Evolutionary conservation across 495 filamentous ascomycete species (phyloP), one percentile per base, ranked within the genome.

Genomic region (Aspergillus cristatus): DNA sequence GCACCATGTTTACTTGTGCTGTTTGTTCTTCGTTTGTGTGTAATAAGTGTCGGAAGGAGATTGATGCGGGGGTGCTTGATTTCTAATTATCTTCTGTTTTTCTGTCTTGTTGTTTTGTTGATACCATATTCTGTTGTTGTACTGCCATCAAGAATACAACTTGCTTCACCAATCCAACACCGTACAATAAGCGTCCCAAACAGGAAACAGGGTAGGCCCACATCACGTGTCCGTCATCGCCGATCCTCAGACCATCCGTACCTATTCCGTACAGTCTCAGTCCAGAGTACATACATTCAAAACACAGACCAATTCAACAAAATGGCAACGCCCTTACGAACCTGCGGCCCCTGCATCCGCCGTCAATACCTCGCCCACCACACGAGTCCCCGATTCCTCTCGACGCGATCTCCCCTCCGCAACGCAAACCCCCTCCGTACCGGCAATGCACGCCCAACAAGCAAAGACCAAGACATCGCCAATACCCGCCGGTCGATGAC

Each of bases 381-480:
- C 14, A 30, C 45, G 11, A 35, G 18, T 32, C 18, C 40, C 38
- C 53, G 54, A 1, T 41, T 52, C 37, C 25, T 65, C 35, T 58
- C 59, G 26, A 57, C 54, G 7, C 50, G 46, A 16, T 57, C 60
- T 43, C 54, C 53, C 11, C 57, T 62, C 46, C 57, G 57, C 29
- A 42, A 50, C 32, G 2, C 38, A 22, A 58, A 62, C 42, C 54
- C 53, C n/a, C 57, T 62, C 45, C 55, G 55, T 20, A 42, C 51
- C 29, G 1, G 35, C 22, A 20, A 28, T 14, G 8, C n/a, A n/a
- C n/a, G n/a, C n/a, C 20, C 20, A 24, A 41, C 41, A 28, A 39
- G 41, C 10, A 32, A 41, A 25, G 29, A 32, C 20, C 38, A 60
- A 16, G 45, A 60, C 12, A 33, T 54, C 37, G 48, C 57, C 6